phyloP scores from a whole-genome alignment of 2,329 filamentous ascomycete species.

The Cordyceps fumosorosea region DNA sequence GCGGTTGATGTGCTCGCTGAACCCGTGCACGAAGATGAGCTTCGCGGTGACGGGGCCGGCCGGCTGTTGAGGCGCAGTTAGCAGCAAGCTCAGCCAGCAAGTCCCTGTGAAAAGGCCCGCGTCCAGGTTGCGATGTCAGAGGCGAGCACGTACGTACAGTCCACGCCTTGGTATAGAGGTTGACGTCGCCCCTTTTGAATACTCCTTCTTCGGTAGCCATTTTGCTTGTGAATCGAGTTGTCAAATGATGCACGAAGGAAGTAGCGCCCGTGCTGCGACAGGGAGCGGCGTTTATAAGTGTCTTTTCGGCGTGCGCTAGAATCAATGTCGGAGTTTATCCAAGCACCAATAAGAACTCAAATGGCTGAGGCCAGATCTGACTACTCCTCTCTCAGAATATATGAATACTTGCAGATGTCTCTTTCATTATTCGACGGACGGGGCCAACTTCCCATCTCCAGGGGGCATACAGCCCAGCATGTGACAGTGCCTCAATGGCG shows the following conservation, averaged over 20 bases:
- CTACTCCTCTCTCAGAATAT: not conserved
- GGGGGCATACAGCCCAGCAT: not conserved
- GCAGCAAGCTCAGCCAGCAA: not conserved
- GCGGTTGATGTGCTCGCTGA: conserved; percentile 75
- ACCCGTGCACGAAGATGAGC: conserved; percentile 80
- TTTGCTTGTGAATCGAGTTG: not conserved
- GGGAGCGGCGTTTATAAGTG: not conserved
- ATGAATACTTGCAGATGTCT: not conserved
- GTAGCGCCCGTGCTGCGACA: not conserved
- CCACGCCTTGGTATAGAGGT: conserved; percentile 53
- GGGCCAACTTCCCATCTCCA: not conserved
- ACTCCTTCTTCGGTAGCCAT: conserved; percentile 45
- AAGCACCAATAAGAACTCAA: not conserved
- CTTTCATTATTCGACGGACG: too few species aligned
- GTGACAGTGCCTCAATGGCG: not conserved
- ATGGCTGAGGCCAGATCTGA: not conserved
- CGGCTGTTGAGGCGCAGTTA: conserved; percentile 35
- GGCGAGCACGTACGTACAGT: conserved; percentile 36
- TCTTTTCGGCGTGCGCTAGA: not conserved
- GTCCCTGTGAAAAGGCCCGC: not conserved
- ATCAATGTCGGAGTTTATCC: not conserved
- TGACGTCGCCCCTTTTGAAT: conserved; percentile 38
- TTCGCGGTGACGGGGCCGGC: conserved; percentile 56
- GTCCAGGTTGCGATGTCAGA: not conserved
- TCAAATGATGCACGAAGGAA: not conserved